Evolutionary conservation across 208 protist genomes (phyloP).

Genomic region (Crithidia sp.): DNA sequence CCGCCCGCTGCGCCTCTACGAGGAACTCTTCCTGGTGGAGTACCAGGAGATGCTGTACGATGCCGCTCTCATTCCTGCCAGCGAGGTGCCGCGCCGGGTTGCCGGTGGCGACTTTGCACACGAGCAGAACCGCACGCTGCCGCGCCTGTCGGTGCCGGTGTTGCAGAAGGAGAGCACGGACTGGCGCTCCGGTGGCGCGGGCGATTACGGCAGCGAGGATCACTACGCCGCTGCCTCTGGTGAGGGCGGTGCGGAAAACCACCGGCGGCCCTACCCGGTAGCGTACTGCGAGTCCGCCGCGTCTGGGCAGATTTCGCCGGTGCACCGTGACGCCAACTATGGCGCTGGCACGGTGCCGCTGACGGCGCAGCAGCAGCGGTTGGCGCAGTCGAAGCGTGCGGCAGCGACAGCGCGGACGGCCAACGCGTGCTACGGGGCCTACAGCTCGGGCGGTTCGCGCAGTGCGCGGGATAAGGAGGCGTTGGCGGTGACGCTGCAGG

Average conservation of each 20-base stretch:
- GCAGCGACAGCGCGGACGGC: not conserved
- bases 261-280: not conserved
- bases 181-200: slow-evolving; percentile 17
- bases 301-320: slow-evolving; percentile 2
- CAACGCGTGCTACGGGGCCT: not conserved
- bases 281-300: not conserved
- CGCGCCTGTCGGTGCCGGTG: slow-evolving; percentile 16
- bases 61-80: slow-evolving; percentile 31
- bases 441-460: not conserved
- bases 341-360: slow-evolving; percentile 1
- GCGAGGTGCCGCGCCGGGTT: slow-evolving; percentile 32
- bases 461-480: not conserved
- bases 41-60: slow-evolving; percentile 56
- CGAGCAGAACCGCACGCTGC: slow-evolving; percentile 18
- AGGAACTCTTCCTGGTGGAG: slow-evolving; percentile 63
- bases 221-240: not conserved
- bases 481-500: slow-evolving; percentile 4
- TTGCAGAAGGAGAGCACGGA: slow-evolving; percentile 33
- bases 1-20: slow-evolving; percentile 61
- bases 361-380: not conserved
- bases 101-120: slow-evolving; percentile 28
- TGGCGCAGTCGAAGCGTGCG: not conserved
- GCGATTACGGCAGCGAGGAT: not conserved
- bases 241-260: too few relatives aligned
- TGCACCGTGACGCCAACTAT: slow-evolving; percentile 9